These are phyloP conservation scores for Cucumis hystrix DNA, from an alignment of 306 rosid genomes.

Conservation along the genomic window DNA sequence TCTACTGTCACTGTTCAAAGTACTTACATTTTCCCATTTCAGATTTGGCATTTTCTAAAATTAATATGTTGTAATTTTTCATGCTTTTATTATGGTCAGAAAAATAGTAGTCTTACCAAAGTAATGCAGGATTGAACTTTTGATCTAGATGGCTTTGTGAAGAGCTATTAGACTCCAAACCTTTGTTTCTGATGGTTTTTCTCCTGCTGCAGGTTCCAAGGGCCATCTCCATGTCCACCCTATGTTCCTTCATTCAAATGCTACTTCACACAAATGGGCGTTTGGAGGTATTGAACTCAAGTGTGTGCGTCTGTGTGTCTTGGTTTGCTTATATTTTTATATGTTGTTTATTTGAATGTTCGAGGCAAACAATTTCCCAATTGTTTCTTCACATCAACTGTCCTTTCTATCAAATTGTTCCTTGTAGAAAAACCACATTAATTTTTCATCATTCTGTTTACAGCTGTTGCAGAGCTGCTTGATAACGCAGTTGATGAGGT, in stretches of 20 bases:
- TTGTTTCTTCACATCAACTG: background rate
- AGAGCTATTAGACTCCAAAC: background rate
- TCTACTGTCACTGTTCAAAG: constrained; percentile 53
- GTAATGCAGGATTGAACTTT: background rate
- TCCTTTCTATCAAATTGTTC: background rate
- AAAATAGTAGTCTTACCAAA: background rate
- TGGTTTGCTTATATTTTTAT: background rate
- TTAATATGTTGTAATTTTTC: background rate
- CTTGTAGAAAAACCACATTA: background rate
- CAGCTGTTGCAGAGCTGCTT: constrained; percentile 88
- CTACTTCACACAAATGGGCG: constrained; percentile 96
- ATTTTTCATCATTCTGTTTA: constrained; percentile 11
- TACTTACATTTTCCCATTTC: constrained; percentile 14
- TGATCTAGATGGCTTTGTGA: background rate
- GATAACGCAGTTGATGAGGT: constrained; percentile 98
- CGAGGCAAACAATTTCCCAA: background rate
- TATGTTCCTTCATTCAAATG: constrained; percentile 91
- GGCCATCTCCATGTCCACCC: constrained; percentile 71
- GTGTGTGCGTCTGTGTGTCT: background rate
- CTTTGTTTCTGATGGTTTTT: background rate
- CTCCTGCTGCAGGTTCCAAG: constrained; percentile 37
- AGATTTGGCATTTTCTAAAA: background rate
- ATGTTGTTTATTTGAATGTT: background rate
- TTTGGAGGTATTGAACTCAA: constrained; percentile 62
- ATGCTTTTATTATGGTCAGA: background rate